These are phyloP conservation scores for Cryphonectria japonica DNA, from an alignment of 2,329 filamentous ascomycete species.

Conservation along the genomic window DNA sequence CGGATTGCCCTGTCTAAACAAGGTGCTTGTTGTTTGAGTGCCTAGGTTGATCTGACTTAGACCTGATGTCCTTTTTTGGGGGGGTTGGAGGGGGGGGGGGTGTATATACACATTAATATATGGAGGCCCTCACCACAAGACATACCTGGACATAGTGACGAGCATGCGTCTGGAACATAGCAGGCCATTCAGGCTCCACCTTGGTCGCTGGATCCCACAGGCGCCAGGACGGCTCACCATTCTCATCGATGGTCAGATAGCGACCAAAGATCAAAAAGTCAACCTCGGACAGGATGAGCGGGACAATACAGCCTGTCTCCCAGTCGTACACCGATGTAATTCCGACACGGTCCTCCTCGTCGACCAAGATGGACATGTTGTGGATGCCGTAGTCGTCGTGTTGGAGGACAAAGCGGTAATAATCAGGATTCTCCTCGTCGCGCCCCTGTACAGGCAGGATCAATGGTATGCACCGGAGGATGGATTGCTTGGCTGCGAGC, in stretches of 20 bases:
- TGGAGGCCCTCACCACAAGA: not conserved
- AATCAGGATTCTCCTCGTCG: slow-evolving; percentile 32
- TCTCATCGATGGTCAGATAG: slow-evolving; percentile 23
- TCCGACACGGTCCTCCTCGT: slow-evolving; percentile 27
- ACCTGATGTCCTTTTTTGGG: not conserved
- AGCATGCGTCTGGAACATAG: slow-evolving; percentile 33
- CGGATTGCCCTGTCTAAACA: slow-evolving; percentile 33
- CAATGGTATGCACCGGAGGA: slow-evolving; percentile 35
- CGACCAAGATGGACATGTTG: slow-evolving; percentile 36
- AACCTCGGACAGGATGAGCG: slow-evolving; percentile 37
- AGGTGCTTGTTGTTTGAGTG: slow-evolving; percentile 30
- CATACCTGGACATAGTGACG: slow-evolving; percentile 35
- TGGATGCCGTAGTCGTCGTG: slow-evolving; percentile 42
- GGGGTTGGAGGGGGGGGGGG: not conserved
- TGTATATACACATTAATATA: no score
- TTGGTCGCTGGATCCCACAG: not conserved
- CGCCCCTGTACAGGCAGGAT: slow-evolving; percentile 29
- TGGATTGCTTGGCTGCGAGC: slow-evolving; percentile 34
- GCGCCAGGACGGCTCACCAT: slow-evolving; percentile 31
- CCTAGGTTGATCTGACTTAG: not conserved
- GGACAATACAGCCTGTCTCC: slow-evolving; percentile 34
- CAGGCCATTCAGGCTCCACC: slow-evolving; percentile 21
- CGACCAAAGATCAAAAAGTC: slow-evolving; percentile 29
- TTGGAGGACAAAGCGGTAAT: slow-evolving; percentile 40
- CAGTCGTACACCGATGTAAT: slow-evolving; percentile 36